Evolutionary conservation across 345 rosid species (phyloP).

Genomic region (Gossypium longicalyx): DNA sequence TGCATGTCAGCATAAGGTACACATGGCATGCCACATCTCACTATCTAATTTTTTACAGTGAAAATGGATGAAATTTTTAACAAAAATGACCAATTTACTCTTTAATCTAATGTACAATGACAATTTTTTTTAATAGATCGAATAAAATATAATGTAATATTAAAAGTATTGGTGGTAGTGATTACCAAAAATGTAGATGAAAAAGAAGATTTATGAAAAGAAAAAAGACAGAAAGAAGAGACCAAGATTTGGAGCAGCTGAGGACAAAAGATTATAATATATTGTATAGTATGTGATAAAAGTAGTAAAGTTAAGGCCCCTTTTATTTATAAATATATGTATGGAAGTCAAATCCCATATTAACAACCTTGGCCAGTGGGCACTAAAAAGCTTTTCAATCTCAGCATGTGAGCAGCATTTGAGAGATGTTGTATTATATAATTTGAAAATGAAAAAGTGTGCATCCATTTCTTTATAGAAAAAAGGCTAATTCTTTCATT

Average conservation of each 20-base stretch:
- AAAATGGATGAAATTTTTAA: too few species aligned
- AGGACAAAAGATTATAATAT: not conserved
- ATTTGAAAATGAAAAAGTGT: not conserved
- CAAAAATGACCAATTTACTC: too few species aligned
- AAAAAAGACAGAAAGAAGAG: not conserved
- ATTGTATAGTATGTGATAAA: not conserved
- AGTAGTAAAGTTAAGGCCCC: not conserved
- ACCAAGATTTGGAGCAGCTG: not conserved
- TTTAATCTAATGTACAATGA: too few species aligned
- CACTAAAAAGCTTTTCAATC: not conserved
- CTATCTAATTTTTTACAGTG: too few species aligned
- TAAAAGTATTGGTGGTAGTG: too few species aligned
- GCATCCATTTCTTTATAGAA: not conserved
- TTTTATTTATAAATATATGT: not conserved
- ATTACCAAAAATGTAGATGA: not conserved
- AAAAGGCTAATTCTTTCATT: not conserved
- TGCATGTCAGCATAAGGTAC: too few species aligned
- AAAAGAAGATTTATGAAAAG: too few species aligned
- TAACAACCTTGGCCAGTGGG: not conserved
- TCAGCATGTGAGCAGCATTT: not conserved
- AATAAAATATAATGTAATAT: too few species aligned
- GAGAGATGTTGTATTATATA: not conserved
- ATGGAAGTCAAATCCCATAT: constrained; percentile 5
- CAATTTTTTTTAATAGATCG: too few species aligned
- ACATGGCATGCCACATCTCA: too few species aligned